Conservation (phyloP, 2,329 filamentous ascomycete species). For the Colletotrichum brevisporum region DNA sequence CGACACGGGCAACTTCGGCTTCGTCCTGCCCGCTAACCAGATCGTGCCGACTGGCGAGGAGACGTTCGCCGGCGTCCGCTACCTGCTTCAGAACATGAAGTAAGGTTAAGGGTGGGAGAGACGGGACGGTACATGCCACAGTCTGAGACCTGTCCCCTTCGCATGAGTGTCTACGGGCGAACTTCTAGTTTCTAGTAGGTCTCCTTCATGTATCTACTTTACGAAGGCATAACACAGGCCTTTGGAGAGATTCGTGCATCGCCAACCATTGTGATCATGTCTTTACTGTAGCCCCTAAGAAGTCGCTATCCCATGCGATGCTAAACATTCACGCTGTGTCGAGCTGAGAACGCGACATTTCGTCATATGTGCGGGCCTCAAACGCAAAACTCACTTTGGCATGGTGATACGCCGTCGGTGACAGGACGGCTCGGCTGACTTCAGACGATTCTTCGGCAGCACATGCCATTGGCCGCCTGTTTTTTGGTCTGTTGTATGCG, state of each 20-base stretch:
- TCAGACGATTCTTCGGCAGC: conserved; percentile 32
- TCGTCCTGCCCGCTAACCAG: conserved; percentile 58
- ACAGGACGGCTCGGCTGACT: background rate
- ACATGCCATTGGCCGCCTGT: background rate
- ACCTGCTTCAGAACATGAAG: conserved; percentile 65
- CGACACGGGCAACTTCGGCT: conserved; percentile 55
- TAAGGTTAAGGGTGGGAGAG: conserved; percentile 35
- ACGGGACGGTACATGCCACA: background rate
- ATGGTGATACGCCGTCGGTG: conserved; percentile 25
- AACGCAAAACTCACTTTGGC: background rate
- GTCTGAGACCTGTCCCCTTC: background rate
- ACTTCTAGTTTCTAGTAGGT: background rate
- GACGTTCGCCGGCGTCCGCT: conserved; percentile 67
- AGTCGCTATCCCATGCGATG: background rate
- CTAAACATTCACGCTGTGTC: background rate
- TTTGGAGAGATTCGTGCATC: background rate
- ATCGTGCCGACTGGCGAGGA: conserved; percentile 61
- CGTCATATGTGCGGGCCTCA: background rate
- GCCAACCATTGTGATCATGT: no score
- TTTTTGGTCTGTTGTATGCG: background rate
- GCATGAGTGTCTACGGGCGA: background rate
- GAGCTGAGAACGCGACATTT: background rate
- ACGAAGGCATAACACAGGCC: background rate
- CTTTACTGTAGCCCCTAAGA: background rate
- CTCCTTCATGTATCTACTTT: background rate